Evolutionary conservation across 1,284 basidiomycete species (phyloP).

Genomic region (Leccinum pallidistipes): DNA sequence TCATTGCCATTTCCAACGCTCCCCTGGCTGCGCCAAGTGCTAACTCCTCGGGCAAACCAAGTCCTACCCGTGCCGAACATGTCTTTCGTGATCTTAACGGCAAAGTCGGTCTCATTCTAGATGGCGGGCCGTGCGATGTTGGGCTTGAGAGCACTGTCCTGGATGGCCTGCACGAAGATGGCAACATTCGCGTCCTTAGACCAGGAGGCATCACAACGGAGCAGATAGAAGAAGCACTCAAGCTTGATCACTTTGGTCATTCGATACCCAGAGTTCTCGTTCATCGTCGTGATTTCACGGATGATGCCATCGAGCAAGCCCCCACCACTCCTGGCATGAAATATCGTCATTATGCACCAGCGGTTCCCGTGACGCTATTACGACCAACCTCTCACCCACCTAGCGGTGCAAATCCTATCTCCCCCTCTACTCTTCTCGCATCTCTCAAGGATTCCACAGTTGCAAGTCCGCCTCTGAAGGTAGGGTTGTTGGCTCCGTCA

Average conservation of each 20-base stretch:
- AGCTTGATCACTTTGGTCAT: conserved; percentile 40
- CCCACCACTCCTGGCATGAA: conserved; percentile 99
- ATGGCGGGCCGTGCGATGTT: conserved; percentile 90
- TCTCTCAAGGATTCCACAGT: conserved; percentile 36
- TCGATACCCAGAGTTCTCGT: conserved; percentile 62
- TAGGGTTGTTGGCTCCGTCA: conserved; percentile 72
- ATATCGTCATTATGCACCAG: conserved; percentile 95
- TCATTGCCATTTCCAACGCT: conserved; percentile 74
- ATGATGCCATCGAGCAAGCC: conserved; percentile 62
- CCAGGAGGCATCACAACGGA: conserved; percentile 95
- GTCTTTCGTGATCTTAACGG: conserved; percentile 80
- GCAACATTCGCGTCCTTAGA: conserved; percentile 79
- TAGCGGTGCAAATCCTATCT: conserved; percentile 27
- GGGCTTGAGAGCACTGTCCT: conserved; percentile 97
- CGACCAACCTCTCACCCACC: conserved; percentile 50
- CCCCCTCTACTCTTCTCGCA: conserved; percentile 41
- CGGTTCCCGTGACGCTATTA: conserved; percentile 79
- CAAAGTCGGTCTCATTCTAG: conserved; percentile 79
- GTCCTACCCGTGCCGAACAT: conserved; percentile 90
- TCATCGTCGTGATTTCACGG: conserved; percentile 71
- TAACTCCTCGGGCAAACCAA: conserved; percentile 92
- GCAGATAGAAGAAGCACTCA: conserved; percentile 68
- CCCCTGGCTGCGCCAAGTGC: conserved; percentile 96
- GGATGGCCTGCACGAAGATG: conserved; percentile 76
- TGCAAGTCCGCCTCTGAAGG: conserved; percentile 37